Evolutionary conservation across 1,139 yeast species (phyloP), one percentile per base, ranked within the genome.

Genomic region (Yamadazyma atlantica): DNA sequence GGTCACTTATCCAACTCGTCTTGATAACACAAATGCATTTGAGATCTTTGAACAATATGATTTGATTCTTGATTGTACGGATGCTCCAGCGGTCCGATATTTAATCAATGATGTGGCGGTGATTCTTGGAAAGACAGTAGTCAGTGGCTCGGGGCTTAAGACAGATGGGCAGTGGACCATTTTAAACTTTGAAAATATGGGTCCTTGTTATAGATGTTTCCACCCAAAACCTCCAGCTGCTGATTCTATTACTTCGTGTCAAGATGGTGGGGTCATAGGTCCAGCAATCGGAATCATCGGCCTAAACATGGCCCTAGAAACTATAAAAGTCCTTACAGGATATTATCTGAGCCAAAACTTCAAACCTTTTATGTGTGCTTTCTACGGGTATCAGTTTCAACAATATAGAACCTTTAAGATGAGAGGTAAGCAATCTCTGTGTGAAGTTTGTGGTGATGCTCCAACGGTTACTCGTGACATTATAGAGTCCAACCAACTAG

Each of bases 221-320:
- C 88, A 86, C 50, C 97, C 98, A 0, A 67, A 66, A 10, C 96
- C 98, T 0, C 97, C 99, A 0, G 82, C 94, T 0, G 85, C 96
- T 1, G 81, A 78, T 38, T 72, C 87, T 1, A 89, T 90, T 0
- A 76, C 90, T 0, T 77, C 95, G 0, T 94, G 99, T 53, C 79
- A 88, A 8, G 97, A 89, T 58, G 96, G 96, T 3, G 99, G 99
- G 3, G 95, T 94, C 1, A 61, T 94, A 16, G 98, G 98, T 0
- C 96, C 98, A 0, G 94, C 92, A 5, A 95, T 94, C 34, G 99
- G 98, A 0, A 54, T 89, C 1, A 79, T 92, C 56, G 99, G 99
- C 3, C 71, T 82, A 0, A 72, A 86, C 67, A 94, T 94, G 85
- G 95, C 96, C 0, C 65, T 85, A 23, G 98, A 94, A 53, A 73